Evolutionary conservation across 768 basidiomycete genomes (phyloP).

Genomic region (Lactarius sanguifluus): DNA sequence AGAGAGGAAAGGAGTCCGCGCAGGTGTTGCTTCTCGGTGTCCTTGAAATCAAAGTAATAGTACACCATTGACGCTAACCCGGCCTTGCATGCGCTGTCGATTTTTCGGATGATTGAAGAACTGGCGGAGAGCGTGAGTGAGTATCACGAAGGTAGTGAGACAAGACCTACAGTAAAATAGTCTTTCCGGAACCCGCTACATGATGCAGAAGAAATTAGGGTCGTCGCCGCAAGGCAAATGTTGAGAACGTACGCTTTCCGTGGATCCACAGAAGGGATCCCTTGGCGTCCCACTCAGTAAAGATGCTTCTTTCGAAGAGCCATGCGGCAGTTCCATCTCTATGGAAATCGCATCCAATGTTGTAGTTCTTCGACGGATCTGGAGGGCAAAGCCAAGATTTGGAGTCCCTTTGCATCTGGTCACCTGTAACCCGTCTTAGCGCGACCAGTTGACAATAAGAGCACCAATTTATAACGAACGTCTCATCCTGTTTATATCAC

Average conservation of each 20-base stretch:
- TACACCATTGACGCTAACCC: slow-evolving; percentile 6
- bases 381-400: slow-evolving; percentile 11
- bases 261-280: slow-evolving; percentile 8
- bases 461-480: not conserved
- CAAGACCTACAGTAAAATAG: slow-evolving; percentile 1
- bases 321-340: slow-evolving; percentile 2
- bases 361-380: slow-evolving; percentile 12
- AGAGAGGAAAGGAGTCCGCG: slow-evolving; percentile 10
- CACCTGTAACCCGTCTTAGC: not conserved
- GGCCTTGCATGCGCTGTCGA: not conserved
- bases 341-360: not conserved
- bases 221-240: too few relatives aligned
- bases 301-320: not conserved
- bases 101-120: slow-evolving; percentile 5
- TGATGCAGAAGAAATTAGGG: not conserved
- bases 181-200: slow-evolving; percentile 15
- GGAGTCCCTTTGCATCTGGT: not conserved
- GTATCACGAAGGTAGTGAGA: not conserved
- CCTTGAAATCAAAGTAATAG: slow-evolving; percentile 16
- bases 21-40: not conserved
- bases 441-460: not conserved
- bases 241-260: slow-evolving; percentile 12
- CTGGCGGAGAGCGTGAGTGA: not conserved
- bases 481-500: not conserved
- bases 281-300: not conserved